Evolutionary conservation across 352 stramenopile species (phyloP).

Genomic region (Peronospora farinosa): DNA sequence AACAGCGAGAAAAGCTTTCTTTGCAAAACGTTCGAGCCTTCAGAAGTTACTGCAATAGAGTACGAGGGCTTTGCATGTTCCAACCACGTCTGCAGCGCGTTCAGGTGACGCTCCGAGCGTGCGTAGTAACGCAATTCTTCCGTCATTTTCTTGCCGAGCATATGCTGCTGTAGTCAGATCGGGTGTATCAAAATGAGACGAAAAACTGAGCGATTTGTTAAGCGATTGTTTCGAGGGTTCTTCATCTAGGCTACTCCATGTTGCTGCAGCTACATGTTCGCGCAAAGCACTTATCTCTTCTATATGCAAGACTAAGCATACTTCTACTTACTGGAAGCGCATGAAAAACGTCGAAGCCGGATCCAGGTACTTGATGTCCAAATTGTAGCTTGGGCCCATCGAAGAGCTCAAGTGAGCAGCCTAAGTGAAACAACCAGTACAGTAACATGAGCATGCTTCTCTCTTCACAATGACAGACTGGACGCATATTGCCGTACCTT

Average conservation of each 20-base stretch:
- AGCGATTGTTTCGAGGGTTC: background rate
- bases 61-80: constrained; percentile 25
- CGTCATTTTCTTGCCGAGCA: constrained; percentile 44
- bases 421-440: constrained; percentile 10
- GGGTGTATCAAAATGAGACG: constrained; percentile 5
- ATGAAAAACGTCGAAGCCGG: constrained; percentile 80
- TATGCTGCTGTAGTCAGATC: constrained; percentile 11
- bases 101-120: constrained; percentile 65
- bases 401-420: constrained; percentile 80
- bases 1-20: constrained; percentile 54
- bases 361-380: constrained; percentile 84
- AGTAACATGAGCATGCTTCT: constrained; percentile 3
- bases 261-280: background rate
- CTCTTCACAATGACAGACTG: background rate
- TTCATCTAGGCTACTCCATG: background rate
- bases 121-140: constrained; percentile 71
- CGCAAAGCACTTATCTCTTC: constrained; percentile 16
- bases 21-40: constrained; percentile 27
- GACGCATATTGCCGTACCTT: constrained; percentile 32
- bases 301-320: constrained; percentile 11
- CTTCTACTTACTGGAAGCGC: constrained; percentile 63
- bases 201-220: constrained; percentile 13
- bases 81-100: constrained; percentile 62
- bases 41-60: constrained; percentile 19
- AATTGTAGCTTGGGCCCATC: constrained; percentile 71